Base-by-base conservation (phyloP, 78 protist genomes). In the Emiliania huxleyi region DNA sequence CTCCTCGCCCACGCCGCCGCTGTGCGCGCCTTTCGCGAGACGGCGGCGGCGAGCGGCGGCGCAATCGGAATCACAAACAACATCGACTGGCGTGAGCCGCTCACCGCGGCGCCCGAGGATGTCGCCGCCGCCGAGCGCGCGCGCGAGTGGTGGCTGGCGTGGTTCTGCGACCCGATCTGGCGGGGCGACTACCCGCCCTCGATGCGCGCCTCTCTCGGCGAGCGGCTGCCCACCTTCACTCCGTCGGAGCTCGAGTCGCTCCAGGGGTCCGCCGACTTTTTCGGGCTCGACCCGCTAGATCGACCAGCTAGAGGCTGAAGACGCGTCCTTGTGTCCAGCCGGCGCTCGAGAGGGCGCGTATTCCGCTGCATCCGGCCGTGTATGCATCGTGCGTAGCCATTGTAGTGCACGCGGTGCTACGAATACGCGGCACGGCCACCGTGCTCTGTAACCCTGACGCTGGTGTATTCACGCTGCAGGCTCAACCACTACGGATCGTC, bases 241-340 rank as follows among this genome's bases (percentile, higher is more conserved):
- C n/a, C 25, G 37, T 79, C 1, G 42, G 73, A 93, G 90, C 1
- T 0, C 22, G 94, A 0, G 48, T 35, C 92, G 90, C 38, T 83
- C 38, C 37, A 11, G 35, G 90, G 91, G 22, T 88, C 91, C n/a
- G 29, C 94, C 33, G 96, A 95, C 93, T 93, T 85, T 12, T 94
- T 95, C 29, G 96, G 96, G 33, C 33, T 95, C 26, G n/a, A 95
- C 95, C 94, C 85, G 1, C 37, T 95, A 95, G n/a, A n/a, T n/a
- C n/a, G n/a, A n/a, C n/a, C n/a, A n/a, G n/a, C n/a, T n/a, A n/a
- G n/a, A n/a, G n/a, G n/a, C n/a, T n/a, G n/a, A n/a, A n/a, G n/a
- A n/a, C n/a, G n/a, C n/a, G n/a, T n/a, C n/a, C n/a, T n/a, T n/a
- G n/a, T n/a, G n/a, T n/a, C n/a, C n/a, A n/a, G n/a, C n/a, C n/a